These are phyloP conservation scores for Apostasia ramifera DNA, from an alignment of 106 monocot species.

Conservation along the genomic window DNA sequence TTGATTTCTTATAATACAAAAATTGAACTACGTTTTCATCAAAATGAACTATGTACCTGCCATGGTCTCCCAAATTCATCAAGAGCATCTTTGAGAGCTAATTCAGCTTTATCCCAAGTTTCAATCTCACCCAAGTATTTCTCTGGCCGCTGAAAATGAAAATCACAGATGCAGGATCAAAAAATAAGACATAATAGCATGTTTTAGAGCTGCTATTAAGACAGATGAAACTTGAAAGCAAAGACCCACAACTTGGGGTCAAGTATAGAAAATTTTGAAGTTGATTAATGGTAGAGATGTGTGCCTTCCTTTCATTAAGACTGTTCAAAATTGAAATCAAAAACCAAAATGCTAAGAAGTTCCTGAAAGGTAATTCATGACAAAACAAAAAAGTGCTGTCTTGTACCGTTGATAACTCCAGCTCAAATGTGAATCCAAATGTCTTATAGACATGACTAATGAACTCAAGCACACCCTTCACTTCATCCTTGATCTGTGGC, in stretches of 20 bases:
- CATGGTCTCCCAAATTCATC: constrained; percentile 83
- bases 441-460: constrained; percentile 65
- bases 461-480: constrained; percentile 71
- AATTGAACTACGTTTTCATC: no score
- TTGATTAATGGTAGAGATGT: not conserved
- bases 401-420: constrained; percentile 92
- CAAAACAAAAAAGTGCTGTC: no score
- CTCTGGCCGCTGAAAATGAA: constrained; percentile 66
- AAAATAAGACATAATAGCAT: not conserved
- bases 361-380: no score
- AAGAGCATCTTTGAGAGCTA: constrained; percentile 78
- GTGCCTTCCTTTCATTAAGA: no score
- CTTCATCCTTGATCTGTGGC: constrained; percentile 86
- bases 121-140: constrained; percentile 90
- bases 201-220: not conserved
- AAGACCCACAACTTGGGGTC: no score
- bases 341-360: no score
- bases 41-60: constrained; percentile 43
- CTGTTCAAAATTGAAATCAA: no score
- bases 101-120: constrained; percentile 93
- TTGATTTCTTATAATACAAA: no score
- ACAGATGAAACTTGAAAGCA: not conserved
- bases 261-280: not conserved
- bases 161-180: not conserved
- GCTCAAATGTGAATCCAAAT: constrained; percentile 92